Conservation (phyloP, 2,329 filamentous ascomycete species). For the Chalaropsis thielavioides region DNA sequence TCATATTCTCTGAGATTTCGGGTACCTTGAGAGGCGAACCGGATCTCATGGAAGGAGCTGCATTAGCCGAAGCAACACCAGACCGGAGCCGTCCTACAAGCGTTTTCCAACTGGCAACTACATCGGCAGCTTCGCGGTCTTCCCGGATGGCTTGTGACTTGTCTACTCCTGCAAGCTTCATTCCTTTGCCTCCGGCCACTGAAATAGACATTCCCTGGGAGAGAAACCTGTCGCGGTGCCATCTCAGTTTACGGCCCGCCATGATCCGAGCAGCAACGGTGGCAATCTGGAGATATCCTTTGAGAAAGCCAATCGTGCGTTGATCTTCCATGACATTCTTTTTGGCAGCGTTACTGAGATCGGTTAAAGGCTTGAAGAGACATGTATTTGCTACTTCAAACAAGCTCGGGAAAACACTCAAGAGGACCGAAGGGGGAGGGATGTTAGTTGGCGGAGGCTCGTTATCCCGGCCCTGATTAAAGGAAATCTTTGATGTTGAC, state of each 20-base stretch:
- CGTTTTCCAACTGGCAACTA: slow-evolving; percentile 58
- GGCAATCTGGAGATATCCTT: slow-evolving; percentile 47
- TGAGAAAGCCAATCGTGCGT: slow-evolving; percentile 47
- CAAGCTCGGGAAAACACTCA: slow-evolving; percentile 60
- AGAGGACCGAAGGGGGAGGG: slow-evolving; percentile 70
- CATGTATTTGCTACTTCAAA: slow-evolving; percentile 49
- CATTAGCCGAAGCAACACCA: slow-evolving; percentile 52
- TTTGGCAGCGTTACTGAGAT: slow-evolving; percentile 42
- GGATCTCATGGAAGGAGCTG: slow-evolving; percentile 33
- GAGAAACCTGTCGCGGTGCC: slow-evolving; percentile 78
- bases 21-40: slow-evolving; percentile 42
- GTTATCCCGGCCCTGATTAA: slow-evolving; percentile 16
- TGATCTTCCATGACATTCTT: slow-evolving; percentile 50
- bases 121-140: slow-evolving; percentile 69
- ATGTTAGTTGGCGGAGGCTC: slow-evolving; percentile 64
- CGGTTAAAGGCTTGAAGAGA: slow-evolving; percentile 51
- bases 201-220: slow-evolving; percentile 83
- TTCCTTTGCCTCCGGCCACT: slow-evolving; percentile 59
- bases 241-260: slow-evolving; percentile 69
- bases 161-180: slow-evolving; percentile 83
- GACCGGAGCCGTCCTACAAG: slow-evolving; percentile 61
- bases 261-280: slow-evolving; percentile 65
- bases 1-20: slow-evolving; percentile 55
- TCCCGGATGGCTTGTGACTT: slow-evolving; percentile 70
- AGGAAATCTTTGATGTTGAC: slow-evolving; percentile 7